Evolutionary conservation across 1,284 basidiomycete genomes (phyloP).

Genomic region (Grifola frondosa): DNA sequence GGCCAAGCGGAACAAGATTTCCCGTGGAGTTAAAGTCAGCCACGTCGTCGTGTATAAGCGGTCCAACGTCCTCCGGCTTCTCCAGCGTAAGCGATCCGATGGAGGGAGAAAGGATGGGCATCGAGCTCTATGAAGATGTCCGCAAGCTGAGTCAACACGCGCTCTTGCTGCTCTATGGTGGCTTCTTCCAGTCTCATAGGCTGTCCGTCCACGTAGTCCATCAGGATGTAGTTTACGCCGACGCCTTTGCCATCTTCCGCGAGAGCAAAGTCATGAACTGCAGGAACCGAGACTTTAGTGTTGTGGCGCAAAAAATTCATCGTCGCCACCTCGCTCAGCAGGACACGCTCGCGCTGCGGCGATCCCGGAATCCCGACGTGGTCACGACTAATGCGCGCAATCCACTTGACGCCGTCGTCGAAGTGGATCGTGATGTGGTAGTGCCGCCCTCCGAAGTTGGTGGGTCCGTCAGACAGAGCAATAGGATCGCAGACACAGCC

Average conservation of each 20-base stretch:
- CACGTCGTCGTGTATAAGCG: conserved; percentile 3
- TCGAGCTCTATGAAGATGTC: conserved; percentile 12
- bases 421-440: conserved; percentile 14
- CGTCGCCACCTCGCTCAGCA: conserved; percentile 14
- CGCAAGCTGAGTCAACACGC: no score
- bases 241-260: conserved; percentile 2
- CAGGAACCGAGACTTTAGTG: conserved; percentile 11
- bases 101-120: conserved; percentile 4
- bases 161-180: no score
- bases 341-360: conserved; percentile 1
- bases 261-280: conserved; percentile 11
- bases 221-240: conserved; percentile 14
- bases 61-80: conserved; percentile 3
- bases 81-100: conserved; percentile 9
- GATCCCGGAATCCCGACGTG: conserved; percentile 5
- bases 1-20: conserved; percentile 5
- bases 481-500: not conserved
- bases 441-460: conserved; percentile 12
- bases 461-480: not conserved
- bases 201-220: conserved; percentile 10
- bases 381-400: conserved; percentile 12
- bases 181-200: conserved; percentile 7
- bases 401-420: conserved; percentile 11
- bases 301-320: conserved; percentile 8
- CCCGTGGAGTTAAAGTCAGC: not conserved